phyloP scores from a whole-genome alignment of 495 filamentous ascomycete species.

The Bombardia bombarda region DNA sequence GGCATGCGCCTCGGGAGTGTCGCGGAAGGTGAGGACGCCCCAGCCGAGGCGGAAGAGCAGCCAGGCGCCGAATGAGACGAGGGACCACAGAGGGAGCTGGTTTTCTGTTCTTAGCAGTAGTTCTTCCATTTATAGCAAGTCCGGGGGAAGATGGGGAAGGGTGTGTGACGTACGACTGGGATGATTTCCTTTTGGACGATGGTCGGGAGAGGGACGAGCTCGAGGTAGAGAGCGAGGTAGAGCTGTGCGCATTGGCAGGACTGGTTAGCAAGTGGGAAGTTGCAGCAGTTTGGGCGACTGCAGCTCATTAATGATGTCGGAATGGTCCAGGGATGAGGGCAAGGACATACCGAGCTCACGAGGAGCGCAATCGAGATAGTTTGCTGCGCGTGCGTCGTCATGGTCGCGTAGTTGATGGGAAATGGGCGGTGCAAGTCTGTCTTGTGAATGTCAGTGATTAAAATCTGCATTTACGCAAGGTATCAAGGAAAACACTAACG shows the following conservation, averaged over 20 bases:
- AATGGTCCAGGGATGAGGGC: neutral
- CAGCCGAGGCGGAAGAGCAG: constrained; percentile 84
- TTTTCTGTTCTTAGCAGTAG: neutral
- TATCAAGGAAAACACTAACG: too few species aligned
- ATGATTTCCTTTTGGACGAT: constrained; percentile 65
- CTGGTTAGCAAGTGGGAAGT: neutral
- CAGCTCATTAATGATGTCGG: neutral
- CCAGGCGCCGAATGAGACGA: constrained; percentile 90
- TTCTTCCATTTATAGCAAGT: neutral
- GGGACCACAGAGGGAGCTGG: constrained; percentile 86
- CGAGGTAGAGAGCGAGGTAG: constrained; percentile 79
- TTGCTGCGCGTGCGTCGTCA: constrained; percentile 92
- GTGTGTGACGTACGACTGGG: constrained; percentile 49
- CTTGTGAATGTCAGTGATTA: too few species aligned
- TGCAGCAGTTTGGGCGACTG: too few species aligned
- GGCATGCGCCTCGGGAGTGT: constrained; percentile 83
- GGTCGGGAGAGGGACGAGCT: constrained; percentile 74
- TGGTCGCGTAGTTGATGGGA: neutral
- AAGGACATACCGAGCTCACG: constrained; percentile 63
- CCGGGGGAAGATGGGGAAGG: neutral
- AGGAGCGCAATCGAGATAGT: constrained; percentile 80
- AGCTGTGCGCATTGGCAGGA: constrained; percentile 42
- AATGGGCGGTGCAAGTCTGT: too few species aligned
- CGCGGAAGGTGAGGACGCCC: constrained; percentile 92
- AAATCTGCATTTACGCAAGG: too few species aligned